These are phyloP conservation scores for Mycosphaerella sp. DNA, from an alignment of 2,329 filamentous ascomycete genomes.

Conservation along the genomic window DNA sequence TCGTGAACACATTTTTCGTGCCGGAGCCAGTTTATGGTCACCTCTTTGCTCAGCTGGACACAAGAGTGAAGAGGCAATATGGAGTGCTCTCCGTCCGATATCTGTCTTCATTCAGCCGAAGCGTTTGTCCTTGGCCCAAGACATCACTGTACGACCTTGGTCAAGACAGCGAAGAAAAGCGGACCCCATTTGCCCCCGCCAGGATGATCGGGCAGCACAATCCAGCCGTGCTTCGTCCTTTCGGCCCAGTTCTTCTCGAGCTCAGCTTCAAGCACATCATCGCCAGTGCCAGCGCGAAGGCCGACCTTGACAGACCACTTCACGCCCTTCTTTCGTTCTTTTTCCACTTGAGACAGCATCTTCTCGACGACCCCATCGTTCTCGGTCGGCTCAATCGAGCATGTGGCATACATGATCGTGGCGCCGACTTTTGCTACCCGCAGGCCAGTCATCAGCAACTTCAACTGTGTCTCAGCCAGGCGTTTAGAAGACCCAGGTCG, in stretches of 20 bases:
- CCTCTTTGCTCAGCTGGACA: too few relatives aligned
- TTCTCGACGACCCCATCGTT: slow-evolving; percentile 39
- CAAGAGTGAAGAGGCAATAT: too few relatives aligned
- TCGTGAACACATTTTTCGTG: too few relatives aligned
- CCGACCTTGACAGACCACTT: slow-evolving; percentile 32
- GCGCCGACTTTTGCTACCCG: slow-evolving; percentile 34
- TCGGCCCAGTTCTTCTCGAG: slow-evolving; percentile 25
- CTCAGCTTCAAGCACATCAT: slow-evolving; percentile 16
- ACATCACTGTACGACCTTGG: slow-evolving; percentile 25
- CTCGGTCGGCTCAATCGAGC: slow-evolving; percentile 37
- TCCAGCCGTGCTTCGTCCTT: slow-evolving; percentile 37
- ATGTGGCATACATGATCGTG: slow-evolving; percentile 38
- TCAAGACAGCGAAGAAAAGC: slow-evolving; percentile 37
- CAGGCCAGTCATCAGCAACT: slow-evolving; percentile 36
- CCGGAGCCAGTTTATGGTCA: too few relatives aligned
- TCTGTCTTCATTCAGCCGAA: neutral
- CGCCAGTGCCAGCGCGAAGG: slow-evolving; percentile 15
- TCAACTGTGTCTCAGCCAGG: slow-evolving; percentile 32
- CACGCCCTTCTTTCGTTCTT: slow-evolving; percentile 35
- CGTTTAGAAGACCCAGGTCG: slow-evolving; percentile 34
- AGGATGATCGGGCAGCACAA: slow-evolving; percentile 38
- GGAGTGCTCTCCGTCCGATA: too few relatives aligned
- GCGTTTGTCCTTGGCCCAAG: too few relatives aligned
- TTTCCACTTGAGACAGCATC: slow-evolving; percentile 31
- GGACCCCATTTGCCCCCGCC: slow-evolving; percentile 36